Percentiles rank a stretch among this genome's conserved stretches.
phyloP scores from a whole-genome alignment of 148 eudicot species.

The Cornus kousa region DNA sequence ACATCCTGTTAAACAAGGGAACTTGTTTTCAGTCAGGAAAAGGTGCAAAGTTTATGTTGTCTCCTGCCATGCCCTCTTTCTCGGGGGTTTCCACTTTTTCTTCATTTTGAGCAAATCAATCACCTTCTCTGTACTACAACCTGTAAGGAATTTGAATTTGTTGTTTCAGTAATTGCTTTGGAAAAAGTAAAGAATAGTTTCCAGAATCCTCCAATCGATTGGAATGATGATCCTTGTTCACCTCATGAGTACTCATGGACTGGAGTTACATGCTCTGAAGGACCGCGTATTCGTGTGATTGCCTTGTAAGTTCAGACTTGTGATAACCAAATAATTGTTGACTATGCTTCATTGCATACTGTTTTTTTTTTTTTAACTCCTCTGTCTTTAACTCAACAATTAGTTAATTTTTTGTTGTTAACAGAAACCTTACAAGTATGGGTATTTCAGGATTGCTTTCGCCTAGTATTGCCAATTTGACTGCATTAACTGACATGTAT shows the following conservation, averaged over 20 bases:
- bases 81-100: neutral
- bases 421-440: constrained; percentile 76
- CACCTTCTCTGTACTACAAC: neutral
- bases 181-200: constrained; percentile 47
- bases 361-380: neutral
- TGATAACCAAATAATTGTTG: neutral
- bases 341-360: neutral
- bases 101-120: too few relatives aligned
- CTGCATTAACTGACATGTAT: constrained; percentile 73
- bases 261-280: constrained; percentile 77
- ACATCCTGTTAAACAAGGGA: neutral
- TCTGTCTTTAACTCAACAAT: neutral
- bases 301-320: constrained; percentile 61
- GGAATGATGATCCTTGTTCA: constrained; percentile 98
- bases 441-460: constrained; percentile 75
- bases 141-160: constrained; percentile 10
- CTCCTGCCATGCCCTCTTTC: constrained; percentile 1
- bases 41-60: constrained; percentile 5
- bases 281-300: constrained; percentile 56
- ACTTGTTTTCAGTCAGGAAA: neutral
- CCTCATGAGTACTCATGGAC: constrained; percentile 86
- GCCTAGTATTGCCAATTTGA: constrained; percentile 62
- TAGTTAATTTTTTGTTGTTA: constrained; percentile 12
- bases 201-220: constrained; percentile 69
- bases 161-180: constrained; percentile 61